Evolutionary conservation across 805 yeast genomes (phyloP), one percentile per base, ranked within the genome.

Genomic region (Barnettozyma wickerhamii): DNA sequence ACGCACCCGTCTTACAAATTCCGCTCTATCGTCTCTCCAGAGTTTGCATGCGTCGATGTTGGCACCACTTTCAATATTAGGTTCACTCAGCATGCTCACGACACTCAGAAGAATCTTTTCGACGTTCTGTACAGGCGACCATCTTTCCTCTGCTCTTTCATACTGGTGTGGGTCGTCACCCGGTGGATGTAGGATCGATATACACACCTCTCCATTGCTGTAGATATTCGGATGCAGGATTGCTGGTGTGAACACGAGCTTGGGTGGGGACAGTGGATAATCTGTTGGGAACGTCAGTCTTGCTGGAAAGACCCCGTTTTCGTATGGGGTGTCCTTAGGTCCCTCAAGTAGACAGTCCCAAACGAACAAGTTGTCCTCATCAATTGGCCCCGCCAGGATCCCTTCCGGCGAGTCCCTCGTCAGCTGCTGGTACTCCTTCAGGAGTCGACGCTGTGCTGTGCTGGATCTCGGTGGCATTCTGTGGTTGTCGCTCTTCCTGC

Each of bases 111-210:
- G 68, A 46, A 93, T 93, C 73, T 93, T 93, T 65, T 93, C 99
- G n/a, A 93, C 90, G 58, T 95, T 85, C 62, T 93, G 99, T 23
- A 93, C 90, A 0, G 99, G 99, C 6, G 95, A 85, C 99, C 99
- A 93, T 50, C 99, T 71, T 65, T 93, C 99, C 52, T 90, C 95
- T 0, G 98, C 95, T 23, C 86, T 65, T 62, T 93, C 99, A 64
- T 93, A 93, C 73, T 84, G 89, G 60, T 89, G 78, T 17, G 99
- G 98, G 62, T 93, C 99, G 53, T 90, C 95, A 10, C 99, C 99
- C 1, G 98, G 96, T 1, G 96, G 80, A 60, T 93, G 99, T 49
- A 93, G 69, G 37, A 93, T 93, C 13, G 96, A 87, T 37, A 93
- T 93, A 62, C 99, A 93, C 4, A 93, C 99, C 19, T 87, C 87